phyloP scores from a whole-genome alignment of 2,329 filamentous ascomycete genomes.

The Aspergillus texensis region DNA sequence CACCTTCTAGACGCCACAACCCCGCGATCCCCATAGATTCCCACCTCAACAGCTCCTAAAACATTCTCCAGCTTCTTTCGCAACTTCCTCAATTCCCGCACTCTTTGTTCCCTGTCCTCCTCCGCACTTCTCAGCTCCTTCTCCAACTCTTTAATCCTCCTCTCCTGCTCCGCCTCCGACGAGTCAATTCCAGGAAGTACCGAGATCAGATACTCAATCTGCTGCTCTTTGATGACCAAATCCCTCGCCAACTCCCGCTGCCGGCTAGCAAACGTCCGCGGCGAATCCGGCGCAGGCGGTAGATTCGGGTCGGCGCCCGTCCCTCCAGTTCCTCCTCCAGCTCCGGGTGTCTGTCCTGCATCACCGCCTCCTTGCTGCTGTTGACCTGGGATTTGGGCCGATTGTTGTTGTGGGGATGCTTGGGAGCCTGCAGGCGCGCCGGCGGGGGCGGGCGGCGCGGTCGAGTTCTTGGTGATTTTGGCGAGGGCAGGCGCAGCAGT shows the following conservation, averaged over 20 bases:
- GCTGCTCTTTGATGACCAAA: conserved; percentile 53
- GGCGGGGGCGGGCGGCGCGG: conserved; percentile 37
- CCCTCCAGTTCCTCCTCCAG: conserved; percentile 27
- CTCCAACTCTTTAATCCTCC: conserved; percentile 46
- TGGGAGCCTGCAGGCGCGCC: conserved; percentile 25
- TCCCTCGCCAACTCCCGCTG: conserved; percentile 53
- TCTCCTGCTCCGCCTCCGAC: conserved; percentile 49
- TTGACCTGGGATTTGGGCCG: conserved; percentile 20
- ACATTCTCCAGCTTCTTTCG: conserved; percentile 47
- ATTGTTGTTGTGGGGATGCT: conserved; percentile 17
- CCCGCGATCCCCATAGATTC: conserved; percentile 34
- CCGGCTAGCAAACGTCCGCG: conserved; percentile 45
- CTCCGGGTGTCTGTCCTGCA: conserved; percentile 17
- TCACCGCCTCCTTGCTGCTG: conserved; percentile 11
- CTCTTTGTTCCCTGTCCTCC: conserved; percentile 44
- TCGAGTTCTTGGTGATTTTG: conserved; percentile 45
- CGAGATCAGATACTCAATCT: conserved; percentile 53
- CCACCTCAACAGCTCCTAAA: conserved; percentile 43
- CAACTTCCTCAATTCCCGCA: conserved; percentile 45
- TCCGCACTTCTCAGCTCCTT: conserved; percentile 48
- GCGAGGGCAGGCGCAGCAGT: conserved; percentile 41
- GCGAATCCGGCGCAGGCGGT: conserved; percentile 44
- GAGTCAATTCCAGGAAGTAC: conserved; percentile 50
- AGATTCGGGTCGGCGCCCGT: conserved; percentile 32
- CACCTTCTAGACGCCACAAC: not conserved